phyloP scores from a whole-genome alignment of 2,329 filamentous ascomycete species.

The Clarireedia sp. region DNA sequence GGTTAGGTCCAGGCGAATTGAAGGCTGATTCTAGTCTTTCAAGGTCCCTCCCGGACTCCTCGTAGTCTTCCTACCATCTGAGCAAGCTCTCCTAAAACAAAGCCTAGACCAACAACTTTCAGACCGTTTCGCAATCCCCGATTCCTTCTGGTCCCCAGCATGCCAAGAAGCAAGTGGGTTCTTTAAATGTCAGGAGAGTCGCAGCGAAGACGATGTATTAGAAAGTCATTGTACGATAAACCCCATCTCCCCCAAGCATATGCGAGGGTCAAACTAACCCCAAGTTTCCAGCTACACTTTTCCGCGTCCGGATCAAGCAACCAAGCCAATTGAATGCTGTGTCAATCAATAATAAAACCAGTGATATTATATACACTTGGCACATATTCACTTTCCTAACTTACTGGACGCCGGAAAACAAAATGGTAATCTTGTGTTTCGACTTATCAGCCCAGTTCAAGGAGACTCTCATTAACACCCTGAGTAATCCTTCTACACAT shows the following conservation, averaged over 20 bases:
- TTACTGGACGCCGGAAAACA: neutral
- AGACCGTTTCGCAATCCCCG: neutral
- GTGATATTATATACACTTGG: neutral
- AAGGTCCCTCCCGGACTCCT: too few relatives aligned
- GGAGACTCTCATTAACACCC: neutral
- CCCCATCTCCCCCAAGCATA: neutral
- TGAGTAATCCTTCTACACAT: neutral
- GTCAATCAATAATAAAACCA: neutral
- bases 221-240: slow-evolving; percentile 1
- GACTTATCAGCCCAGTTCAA: neutral
- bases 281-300: neutral
- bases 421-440: neutral
- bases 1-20: too few relatives aligned
- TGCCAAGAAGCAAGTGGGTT: slow-evolving; percentile 2
- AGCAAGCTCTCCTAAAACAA: neutral
- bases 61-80: neutral
- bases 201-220: neutral
- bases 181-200: neutral
- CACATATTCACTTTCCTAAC: slow-evolving; percentile 1
- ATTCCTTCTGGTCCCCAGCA: neutral
- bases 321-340: neutral
- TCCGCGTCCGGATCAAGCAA: neutral
- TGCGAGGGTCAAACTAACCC: neutral
- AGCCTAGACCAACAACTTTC: neutral
- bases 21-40: too few relatives aligned